A percentile compares a stretch with the other conserved stretches of the same genome.
Conservation (phyloP, 371 early-diverging fungal species). For the Mortierella sp. region DNA sequence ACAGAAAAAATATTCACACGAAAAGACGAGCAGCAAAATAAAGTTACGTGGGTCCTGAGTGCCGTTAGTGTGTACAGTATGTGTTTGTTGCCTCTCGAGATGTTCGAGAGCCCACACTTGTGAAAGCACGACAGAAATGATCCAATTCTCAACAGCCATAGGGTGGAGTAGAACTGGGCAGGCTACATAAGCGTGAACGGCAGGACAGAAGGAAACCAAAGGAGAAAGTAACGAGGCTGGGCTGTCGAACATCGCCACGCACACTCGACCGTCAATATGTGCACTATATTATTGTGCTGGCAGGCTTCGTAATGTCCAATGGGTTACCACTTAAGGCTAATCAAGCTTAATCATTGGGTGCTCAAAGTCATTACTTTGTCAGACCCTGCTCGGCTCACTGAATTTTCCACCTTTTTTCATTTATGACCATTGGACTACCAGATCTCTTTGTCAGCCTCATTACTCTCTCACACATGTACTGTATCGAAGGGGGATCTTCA, state of each 20-base stretch:
- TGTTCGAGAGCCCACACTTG: conserved; percentile 1
- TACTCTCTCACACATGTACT: neutral
- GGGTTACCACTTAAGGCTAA: neutral
- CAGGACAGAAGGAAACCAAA: neutral
- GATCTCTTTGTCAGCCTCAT: no score
- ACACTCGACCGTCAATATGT: neutral
- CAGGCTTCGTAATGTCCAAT: neutral
- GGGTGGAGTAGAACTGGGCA: neutral
- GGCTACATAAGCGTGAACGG: no score
- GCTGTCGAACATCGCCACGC: conserved; percentile 1
- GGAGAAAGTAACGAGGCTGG: neutral
- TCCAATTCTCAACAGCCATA: neutral
- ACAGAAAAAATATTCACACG: conserved; percentile 3
- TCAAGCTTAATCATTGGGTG: neutral
- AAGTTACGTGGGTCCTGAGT: conserved; percentile 2
- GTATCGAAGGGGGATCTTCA: neutral
- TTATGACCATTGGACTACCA: no score
- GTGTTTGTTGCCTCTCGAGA: neutral
- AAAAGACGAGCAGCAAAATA: neutral
- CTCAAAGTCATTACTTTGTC: neutral
- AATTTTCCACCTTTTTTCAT: no score
- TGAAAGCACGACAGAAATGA: neutral
- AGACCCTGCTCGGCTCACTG: neutral
- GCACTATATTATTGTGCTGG: no score
- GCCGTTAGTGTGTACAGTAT: neutral